phyloP scores from a whole-genome alignment of 345 rosid species.

The Mercurialis annua region DNA sequence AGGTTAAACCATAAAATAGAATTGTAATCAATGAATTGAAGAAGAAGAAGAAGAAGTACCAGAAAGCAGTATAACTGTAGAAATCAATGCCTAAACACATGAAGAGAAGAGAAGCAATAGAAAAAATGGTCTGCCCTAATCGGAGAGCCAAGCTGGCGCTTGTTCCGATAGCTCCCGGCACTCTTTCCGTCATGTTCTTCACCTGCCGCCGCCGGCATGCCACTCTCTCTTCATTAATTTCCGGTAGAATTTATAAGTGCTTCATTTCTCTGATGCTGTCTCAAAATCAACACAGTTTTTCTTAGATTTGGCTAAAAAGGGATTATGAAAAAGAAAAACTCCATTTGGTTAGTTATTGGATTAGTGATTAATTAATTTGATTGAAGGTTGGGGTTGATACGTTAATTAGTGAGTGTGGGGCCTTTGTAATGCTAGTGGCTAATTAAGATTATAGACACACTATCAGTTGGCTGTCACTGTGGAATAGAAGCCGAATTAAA shows the following conservation, averaged over 20 bases:
- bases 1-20: background rate
- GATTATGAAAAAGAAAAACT: background rate
- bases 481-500: background rate
- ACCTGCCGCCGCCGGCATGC: too few species aligned
- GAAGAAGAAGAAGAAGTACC: constrained; percentile 29
- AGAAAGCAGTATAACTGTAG: constrained; percentile 57
- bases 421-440: constrained; percentile 1
- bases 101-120: constrained; percentile 51
- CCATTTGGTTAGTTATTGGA: background rate
- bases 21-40: background rate
- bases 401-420: background rate
- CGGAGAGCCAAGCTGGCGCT: constrained; percentile 56
- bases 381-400: background rate
- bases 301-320: background rate
- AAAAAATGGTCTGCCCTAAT: constrained; percentile 50
- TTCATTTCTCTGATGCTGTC: constrained; percentile 3
- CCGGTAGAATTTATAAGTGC: too few species aligned
- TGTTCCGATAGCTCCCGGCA: constrained; percentile 53
- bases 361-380: background rate
- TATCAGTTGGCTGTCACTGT: background rate
- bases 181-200: constrained; percentile 28
- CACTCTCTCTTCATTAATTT: constrained; percentile 15
- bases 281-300: too few species aligned
- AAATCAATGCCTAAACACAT: constrained; percentile 55
- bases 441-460: background rate